Percentiles rank a stretch among this genome's conserved stretches.
phyloP scores from a whole-genome alignment of 2,329 filamentous ascomycete genomes.

The Massarina eburnea region DNA sequence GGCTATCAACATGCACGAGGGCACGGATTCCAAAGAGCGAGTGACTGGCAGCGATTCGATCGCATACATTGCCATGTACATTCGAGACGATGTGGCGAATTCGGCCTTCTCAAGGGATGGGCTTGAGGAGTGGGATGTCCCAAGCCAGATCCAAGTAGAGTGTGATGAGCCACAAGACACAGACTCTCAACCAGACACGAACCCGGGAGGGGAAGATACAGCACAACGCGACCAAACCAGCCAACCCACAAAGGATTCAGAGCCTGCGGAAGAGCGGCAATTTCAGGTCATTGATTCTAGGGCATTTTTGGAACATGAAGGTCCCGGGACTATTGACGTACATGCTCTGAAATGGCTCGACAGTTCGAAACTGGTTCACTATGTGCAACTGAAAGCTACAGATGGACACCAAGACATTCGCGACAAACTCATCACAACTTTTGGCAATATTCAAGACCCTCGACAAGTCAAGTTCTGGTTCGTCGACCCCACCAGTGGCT shows the following conservation, averaged over 20 bases:
- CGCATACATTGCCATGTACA: constrained; percentile 59
- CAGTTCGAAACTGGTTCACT: constrained; percentile 17
- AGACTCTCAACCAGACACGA: constrained; percentile 14
- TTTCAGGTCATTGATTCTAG: constrained; percentile 39
- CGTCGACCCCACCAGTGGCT: constrained; percentile 34
- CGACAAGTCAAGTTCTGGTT: constrained; percentile 47
- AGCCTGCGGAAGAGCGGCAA: constrained; percentile 15
- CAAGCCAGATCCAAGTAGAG: constrained; percentile 41
- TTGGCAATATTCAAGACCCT: constrained; percentile 36
- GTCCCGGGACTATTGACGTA: constrained; percentile 40
- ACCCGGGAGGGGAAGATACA: constrained; percentile 6
- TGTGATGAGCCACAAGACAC: constrained; percentile 24
- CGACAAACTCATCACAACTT: constrained; percentile 27
- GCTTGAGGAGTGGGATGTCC: constrained; percentile 51
- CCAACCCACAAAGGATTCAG: constrained; percentile 5
- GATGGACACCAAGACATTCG: constrained; percentile 33
- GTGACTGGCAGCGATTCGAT: constrained; percentile 50
- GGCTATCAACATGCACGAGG: constrained; percentile 55
- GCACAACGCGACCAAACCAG: constrained; percentile 8
- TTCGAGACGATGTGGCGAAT: constrained; percentile 52
- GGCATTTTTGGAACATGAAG: constrained; percentile 38
- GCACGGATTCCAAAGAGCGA: constrained; percentile 42
- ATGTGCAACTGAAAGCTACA: constrained; percentile 23
- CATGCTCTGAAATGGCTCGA: constrained; percentile 29
- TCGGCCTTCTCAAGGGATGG: constrained; percentile 43